Percentiles rank a stretch among this genome's conserved stretches.
Conservation (phyloP, 208 protist genomes). For the Leishmania mexicana region DNA sequence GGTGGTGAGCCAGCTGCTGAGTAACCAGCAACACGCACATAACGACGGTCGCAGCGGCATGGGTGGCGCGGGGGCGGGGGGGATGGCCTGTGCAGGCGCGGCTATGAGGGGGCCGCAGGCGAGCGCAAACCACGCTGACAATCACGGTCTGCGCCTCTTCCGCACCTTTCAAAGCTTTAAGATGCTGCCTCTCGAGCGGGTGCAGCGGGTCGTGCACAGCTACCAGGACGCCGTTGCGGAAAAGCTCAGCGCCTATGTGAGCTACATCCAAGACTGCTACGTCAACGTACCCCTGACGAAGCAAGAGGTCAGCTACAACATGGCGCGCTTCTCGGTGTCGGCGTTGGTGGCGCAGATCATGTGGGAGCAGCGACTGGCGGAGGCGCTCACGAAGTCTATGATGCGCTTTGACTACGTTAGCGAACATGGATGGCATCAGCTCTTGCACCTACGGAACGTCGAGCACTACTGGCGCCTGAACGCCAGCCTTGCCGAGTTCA, state of each 20-base stretch:
- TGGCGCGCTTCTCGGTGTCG: conserved; percentile 62
- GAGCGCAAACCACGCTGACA: conserved; percentile 21
- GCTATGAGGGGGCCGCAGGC: neutral
- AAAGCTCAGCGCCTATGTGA: conserved; percentile 63
- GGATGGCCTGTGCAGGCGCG: neutral
- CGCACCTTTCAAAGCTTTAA: conserved; percentile 76
- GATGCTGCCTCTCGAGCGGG: conserved; percentile 63
- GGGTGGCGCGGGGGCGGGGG: neutral
- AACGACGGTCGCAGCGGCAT: conserved; percentile 7
- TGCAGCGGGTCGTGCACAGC: conserved; percentile 65
- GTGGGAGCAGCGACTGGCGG: conserved; percentile 68
- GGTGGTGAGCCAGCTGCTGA: conserved; percentile 65
- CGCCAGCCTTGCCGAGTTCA: conserved; percentile 66
- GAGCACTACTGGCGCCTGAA: conserved; percentile 84
- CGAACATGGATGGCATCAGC: conserved; percentile 86
- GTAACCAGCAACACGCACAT: conserved; percentile 47
- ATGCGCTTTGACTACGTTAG: conserved; percentile 70
- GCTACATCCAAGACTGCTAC: conserved; percentile 71
- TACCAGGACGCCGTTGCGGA: conserved; percentile 71
- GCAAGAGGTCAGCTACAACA: conserved; percentile 46
- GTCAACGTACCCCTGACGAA: conserved; percentile 60
- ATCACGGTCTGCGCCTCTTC: conserved; percentile 46
- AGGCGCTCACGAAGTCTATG: conserved; percentile 57
- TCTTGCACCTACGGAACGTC: conserved; percentile 85
- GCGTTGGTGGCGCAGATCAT: conserved; percentile 59